Evolutionary conservation across 2,329 filamentous ascomycete genomes (phyloP), one percentile per base, ranked within the genome.

Genomic region (Arthrobotrys iridis): DNA sequence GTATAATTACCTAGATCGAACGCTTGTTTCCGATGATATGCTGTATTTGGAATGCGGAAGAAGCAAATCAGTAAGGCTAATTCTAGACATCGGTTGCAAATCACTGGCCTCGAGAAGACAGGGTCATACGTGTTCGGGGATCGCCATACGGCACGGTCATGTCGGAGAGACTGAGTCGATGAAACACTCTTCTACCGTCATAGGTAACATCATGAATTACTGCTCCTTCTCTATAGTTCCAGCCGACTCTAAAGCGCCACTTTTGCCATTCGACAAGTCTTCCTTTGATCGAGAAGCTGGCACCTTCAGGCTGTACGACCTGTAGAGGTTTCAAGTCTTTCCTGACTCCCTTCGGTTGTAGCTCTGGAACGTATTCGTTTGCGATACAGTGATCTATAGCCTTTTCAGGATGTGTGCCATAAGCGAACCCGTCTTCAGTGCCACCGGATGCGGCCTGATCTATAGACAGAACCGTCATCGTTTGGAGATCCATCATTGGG

Each of bases 261-360:
- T 90, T 88, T 80, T 90, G 87, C 88, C 88, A 90, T 66, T 84
- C 82, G 3, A 88, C 78, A n/a, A 79, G 68, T 78, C 86, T 82
- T 45, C 83, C 58, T 71, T 83, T 83, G 7, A 91, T 84, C 0
- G 82, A 83, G 81, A 93, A 92, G 0, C 88, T 90, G 0, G 89
- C 86, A 0, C 90, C 90, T 28, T 91, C 87, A 0, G 88, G 88
- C 77, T 94, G 91, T 0, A 88, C 85, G 48, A 94, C 88, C 78
- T 92, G 87, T 79, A 93, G 86, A 3, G 90, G 90, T 81, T 91
- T 92, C 26, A 88, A 79, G 65, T 87, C 87, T 45, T 84, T 82
- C 10, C 88, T 82, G 13, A 83, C 78, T 0, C 85, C 83, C 0
- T 80, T 78, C 11, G 84, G 82, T 7, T 88, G 82, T 1, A 89